Conservation (phyloP, 306 rosid species). For the Alnus glutinosa region DNA sequence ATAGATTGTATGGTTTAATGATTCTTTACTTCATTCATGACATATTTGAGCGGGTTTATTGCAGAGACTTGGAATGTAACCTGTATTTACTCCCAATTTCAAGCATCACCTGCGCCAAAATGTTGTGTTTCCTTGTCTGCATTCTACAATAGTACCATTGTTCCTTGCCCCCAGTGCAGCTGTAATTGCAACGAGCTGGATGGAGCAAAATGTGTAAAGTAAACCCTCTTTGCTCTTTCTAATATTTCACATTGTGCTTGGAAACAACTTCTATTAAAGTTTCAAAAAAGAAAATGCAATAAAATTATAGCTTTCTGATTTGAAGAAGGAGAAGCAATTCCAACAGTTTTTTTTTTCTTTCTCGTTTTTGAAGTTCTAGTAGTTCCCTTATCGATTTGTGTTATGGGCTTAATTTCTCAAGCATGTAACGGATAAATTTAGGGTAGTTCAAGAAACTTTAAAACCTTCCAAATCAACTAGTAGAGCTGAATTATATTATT, state of each 20-base stretch:
- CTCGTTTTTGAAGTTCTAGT: neutral
- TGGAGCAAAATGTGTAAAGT: conserved; percentile 59
- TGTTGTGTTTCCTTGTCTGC: conserved; percentile 85
- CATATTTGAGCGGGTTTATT: conserved; percentile 22
- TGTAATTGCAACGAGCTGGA: conserved; percentile 65
- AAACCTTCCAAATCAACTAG: too few relatives aligned
- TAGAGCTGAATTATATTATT: too few relatives aligned
- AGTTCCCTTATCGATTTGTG: too few relatives aligned
- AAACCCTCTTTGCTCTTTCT: conserved; percentile 25
- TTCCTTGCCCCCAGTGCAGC: conserved; percentile 77
- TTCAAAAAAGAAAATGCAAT: neutral
- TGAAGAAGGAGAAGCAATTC: neutral
- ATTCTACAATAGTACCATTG: conserved; percentile 60
- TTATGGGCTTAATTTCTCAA: too few relatives aligned
- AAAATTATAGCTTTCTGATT: neutral
- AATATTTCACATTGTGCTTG: neutral
- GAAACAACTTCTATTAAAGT: conserved; percentile 4
- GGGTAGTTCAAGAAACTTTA: too few relatives aligned
- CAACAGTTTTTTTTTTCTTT: neutral
- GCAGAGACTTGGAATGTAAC: conserved; percentile 81
- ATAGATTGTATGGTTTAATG: neutral
- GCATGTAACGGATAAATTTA: too few relatives aligned
- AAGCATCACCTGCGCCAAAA: conserved; percentile 58
- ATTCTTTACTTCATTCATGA: neutral
- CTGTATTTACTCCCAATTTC: conserved; percentile 67